Conservation (phyloP, 2,329 filamentous ascomycete genomes). For the Pseudogymnoascus sp. region DNA sequence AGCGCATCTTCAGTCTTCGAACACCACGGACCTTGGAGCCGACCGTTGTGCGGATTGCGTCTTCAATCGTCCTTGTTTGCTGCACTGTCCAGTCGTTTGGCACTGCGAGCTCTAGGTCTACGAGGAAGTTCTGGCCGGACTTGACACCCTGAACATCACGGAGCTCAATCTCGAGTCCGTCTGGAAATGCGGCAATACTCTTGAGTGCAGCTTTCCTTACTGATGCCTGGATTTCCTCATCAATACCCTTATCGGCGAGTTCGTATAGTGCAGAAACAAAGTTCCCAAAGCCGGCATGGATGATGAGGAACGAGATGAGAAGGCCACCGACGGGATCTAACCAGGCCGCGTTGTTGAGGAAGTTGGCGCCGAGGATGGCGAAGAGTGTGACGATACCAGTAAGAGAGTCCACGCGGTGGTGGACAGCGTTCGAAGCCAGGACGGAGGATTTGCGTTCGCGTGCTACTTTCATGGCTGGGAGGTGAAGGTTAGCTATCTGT, state of each 20-base stretch:
- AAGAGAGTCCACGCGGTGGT: conserved; percentile 92
- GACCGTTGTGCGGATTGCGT: conserved; percentile 63
- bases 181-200: conserved; percentile 49
- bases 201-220: conserved; percentile 61
- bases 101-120: conserved; percentile 81
- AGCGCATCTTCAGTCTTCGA: conserved; percentile 75
- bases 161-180: conserved; percentile 53
- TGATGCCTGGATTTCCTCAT: conserved; percentile 71
- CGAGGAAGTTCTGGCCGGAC: conserved; percentile 90
- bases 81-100: conserved; percentile 71
- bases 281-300: conserved; percentile 83
- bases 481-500: conserved; percentile 20
- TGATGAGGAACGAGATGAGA: conserved; percentile 87
- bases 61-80: conserved; percentile 64
- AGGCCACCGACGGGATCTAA: conserved; percentile 90
- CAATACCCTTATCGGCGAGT: conserved; percentile 83
- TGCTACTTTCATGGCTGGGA: conserved; percentile 85
- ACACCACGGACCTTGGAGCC: conserved; percentile 77
- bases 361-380: conserved; percentile 83
- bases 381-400: conserved; percentile 89
- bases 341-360: conserved; percentile 81
- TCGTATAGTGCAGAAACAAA: conserved; percentile 77
- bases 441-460: conserved; percentile 91
- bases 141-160: conserved; percentile 84
- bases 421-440: conserved; percentile 89